Conservation (phyloP, 2,329 filamentous ascomycete genomes). For the Hypoxylon sp. region DNA sequence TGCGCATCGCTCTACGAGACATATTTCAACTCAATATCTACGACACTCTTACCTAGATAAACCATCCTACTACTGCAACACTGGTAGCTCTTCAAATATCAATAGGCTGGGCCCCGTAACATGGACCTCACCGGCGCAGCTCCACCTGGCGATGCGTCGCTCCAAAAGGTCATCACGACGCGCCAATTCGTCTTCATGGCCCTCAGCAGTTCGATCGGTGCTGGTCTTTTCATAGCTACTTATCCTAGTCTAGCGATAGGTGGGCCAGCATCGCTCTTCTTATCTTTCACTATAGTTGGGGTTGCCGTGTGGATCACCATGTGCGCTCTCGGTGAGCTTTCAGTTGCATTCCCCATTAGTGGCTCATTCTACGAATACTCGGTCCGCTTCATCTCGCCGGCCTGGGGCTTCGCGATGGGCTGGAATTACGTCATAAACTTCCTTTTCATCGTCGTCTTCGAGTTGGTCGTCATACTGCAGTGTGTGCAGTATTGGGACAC, state of each 20-base stretch:
- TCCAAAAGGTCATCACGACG: constrained; percentile 52
- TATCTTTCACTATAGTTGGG: constrained; percentile 55
- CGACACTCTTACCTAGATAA: neutral
- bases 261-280: constrained; percentile 53
- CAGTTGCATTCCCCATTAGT: constrained; percentile 54
- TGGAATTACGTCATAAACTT: constrained; percentile 60
- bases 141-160: constrained; percentile 21
- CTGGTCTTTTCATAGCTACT: constrained; percentile 56
- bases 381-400: constrained; percentile 56
- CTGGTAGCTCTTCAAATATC: neutral
- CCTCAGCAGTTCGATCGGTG: constrained; percentile 57
- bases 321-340: constrained; percentile 50
- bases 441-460: constrained; percentile 57
- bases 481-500: constrained; percentile 54
- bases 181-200: constrained; percentile 58
- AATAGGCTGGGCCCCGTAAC: neutral
- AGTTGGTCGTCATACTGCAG: constrained; percentile 56
- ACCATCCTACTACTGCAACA: neutral
- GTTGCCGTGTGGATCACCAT: constrained; percentile 54
- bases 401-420: constrained; percentile 60
- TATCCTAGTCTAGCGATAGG: constrained; percentile 53
- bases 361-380: constrained; percentile 60
- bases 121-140: constrained; percentile 13
- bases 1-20: neutral
- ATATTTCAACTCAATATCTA: neutral